Evolutionary conservation across 768 basidiomycete genomes (phyloP).

Genomic region (Xerocomellus chrysenteron): DNA sequence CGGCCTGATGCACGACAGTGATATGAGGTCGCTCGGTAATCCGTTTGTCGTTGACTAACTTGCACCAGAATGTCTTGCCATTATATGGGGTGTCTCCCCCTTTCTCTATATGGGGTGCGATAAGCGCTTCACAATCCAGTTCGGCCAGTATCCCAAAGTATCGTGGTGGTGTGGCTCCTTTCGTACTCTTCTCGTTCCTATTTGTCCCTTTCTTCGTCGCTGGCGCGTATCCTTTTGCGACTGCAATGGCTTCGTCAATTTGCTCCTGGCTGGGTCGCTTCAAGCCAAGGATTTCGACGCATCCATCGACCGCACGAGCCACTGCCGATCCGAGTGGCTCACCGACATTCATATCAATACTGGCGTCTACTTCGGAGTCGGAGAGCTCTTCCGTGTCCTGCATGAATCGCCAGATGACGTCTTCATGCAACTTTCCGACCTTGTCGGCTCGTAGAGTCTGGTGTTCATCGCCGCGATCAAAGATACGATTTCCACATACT

Average conservation of each 20-base stretch:
- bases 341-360: constrained; percentile 64
- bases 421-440: constrained; percentile 60
- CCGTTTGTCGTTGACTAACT: constrained; percentile 44
- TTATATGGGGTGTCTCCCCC: constrained; percentile 31
- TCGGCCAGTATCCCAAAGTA: constrained; percentile 84
- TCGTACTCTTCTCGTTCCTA: constrained; percentile 26
- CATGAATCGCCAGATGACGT: constrained; percentile 82
- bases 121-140: constrained; percentile 52
- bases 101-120: constrained; percentile 43
- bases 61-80: constrained; percentile 46
- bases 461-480: constrained; percentile 78
- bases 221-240: constrained; percentile 42
- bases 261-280: constrained; percentile 51
- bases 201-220: constrained; percentile 7
- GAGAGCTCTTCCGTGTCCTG: constrained; percentile 58
- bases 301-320: constrained; percentile 54
- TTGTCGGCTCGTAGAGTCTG: constrained; percentile 70
- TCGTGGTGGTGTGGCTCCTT: constrained; percentile 39
- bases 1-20: constrained; percentile 76
- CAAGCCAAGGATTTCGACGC: constrained; percentile 55
- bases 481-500: constrained; percentile 75
- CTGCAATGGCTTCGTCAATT: constrained; percentile 46
- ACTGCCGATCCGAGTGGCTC: constrained; percentile 57
- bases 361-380: constrained; percentile 60
- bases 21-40: constrained; percentile 72